Evolutionary conservation across 2,329 filamentous ascomycete species (phyloP), one percentile per base, ranked within the genome.

Genomic region (Aspergillus calidoustus): DNA sequence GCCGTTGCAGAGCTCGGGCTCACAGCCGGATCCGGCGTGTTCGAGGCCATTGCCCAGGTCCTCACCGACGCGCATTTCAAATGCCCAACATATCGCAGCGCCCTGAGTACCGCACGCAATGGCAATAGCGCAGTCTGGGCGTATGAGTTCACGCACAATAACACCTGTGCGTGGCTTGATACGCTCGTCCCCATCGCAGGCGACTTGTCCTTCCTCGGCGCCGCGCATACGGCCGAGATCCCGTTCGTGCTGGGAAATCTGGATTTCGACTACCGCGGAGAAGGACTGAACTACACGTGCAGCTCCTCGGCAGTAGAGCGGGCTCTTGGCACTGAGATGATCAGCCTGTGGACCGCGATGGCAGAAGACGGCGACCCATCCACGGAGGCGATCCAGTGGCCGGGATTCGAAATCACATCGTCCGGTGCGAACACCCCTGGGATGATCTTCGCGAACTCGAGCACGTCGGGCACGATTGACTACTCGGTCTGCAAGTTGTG

Each of bases 311-410:
- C 50, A 0, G 54, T 43, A 3, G 66, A 71, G 48, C 53, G 38
- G 4, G 6, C 31, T 13, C 62, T 69, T 25, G 63, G 68, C 59
- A 31, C 53, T 5, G 54, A 68, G 54, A 67, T 69, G 60, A 64
- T 63, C 38, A 56, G 55, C n/a, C 19, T 65, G 1, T 69, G 68
- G 67, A 66, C 61, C 9, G 59, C 66, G 11, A 69, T 71, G 68
- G 68, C 68, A 17, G 55, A 56, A 6, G 60, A 61, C 41, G 68
- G 25, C 31, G 22, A 62, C 6, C 68, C 68, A 9, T 66, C 64
- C 6, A 67, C 62, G 1, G 31, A 57, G 1, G 60, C 30, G 1
- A 59, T 68, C 46, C 1, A 38, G 8, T 69, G 68, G 68, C 68
- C 68, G 11, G 31, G 22, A 28, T 67, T 68, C 54, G 44, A 62